Evolutionary conservation across 176 grass and related monocot species (phyloP).

Genomic region (Zea mays): DNA sequence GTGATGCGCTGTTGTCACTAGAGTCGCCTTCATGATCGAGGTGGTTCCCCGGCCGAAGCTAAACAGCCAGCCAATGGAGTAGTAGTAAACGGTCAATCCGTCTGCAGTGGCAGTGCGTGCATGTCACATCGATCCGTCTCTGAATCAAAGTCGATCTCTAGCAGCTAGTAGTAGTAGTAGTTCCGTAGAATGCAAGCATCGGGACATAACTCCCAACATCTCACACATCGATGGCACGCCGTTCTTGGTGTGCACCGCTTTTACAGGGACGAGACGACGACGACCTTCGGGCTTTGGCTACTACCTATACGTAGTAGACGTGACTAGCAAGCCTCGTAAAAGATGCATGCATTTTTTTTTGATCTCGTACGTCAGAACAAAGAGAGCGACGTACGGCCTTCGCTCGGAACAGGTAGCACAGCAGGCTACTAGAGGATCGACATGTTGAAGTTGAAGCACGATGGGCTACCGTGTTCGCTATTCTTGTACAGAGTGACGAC

Average conservation of each 20-base stretch:
- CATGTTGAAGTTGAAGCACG: no score
- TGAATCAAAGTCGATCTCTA: neutral
- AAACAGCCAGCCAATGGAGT: neutral
- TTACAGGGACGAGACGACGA: neutral
- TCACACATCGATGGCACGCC: constrained; percentile 28
- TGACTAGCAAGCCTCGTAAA: neutral
- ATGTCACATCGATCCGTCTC: constrained; percentile 32
- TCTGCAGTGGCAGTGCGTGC: neutral
- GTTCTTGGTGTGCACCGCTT: constrained; percentile 16
- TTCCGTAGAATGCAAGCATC: constrained; percentile 45
- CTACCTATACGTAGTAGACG: no score
- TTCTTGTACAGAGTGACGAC: no score
- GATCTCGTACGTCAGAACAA: neutral
- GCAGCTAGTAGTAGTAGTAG: neutral
- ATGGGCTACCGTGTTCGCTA: no score
- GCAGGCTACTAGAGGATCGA: no score
- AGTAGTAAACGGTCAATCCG: constrained; percentile 7
- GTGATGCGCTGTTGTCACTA: no score
- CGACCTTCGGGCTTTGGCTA: neutral
- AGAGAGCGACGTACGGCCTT: neutral
- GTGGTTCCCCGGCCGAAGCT: constrained; percentile 31
- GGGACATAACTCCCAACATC: constrained; percentile 31
- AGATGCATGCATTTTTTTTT: neutral
- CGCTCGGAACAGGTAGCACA: no score
- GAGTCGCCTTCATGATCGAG: constrained; percentile 22